Evolutionary conservation across 75 land plant genomes (phyloP).

Genomic region (Picea sitchensis): DNA sequence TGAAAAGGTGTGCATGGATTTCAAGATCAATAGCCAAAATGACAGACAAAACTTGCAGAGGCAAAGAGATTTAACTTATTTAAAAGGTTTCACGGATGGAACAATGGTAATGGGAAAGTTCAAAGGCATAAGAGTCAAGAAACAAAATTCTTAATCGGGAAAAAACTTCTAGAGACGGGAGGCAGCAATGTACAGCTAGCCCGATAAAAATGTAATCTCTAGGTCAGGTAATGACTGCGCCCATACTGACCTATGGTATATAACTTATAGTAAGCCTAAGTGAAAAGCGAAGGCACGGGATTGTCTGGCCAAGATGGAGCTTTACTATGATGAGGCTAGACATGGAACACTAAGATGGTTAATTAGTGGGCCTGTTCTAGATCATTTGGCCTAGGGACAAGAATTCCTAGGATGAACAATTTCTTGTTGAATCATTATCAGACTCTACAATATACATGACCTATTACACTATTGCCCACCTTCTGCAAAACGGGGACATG

Average conservation of each 20-base stretch:
- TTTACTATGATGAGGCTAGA: conserved; percentile 59
- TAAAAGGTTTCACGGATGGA: conserved; percentile 89
- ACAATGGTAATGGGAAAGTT: conserved; percentile 71
- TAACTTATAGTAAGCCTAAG: conserved; percentile 74
- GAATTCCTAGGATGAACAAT: conserved; percentile 89
- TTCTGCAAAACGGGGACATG: conserved; percentile 68
- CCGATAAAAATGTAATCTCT: conserved; percentile 85
- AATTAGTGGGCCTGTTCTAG: conserved; percentile 95
- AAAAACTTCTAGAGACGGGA: conserved; percentile 43
- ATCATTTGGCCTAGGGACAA: conserved; percentile 91
- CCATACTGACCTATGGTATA: conserved; percentile 91
- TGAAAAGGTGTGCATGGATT: conserved; percentile 68
- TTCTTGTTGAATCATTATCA: conserved; percentile 82
- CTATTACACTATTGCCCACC: conserved; percentile 86
- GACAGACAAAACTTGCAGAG: conserved; percentile 79
- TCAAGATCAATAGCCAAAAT: conserved; percentile 87
- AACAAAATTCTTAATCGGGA: conserved; percentile 68
- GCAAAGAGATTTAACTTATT: conserved; percentile 75
- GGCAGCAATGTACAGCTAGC: conserved; percentile 80
- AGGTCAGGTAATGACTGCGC: conserved; percentile 98
- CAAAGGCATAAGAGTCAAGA: conserved; percentile 64
- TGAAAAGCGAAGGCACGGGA: conserved; percentile 59
- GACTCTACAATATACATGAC: conserved; percentile 95
- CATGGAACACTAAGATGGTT: conserved; percentile 77
- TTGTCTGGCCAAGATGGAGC: conserved; percentile 70